Conservation (phyloP, 768 basidiomycete genomes). For the Phylloporus arenicola region DNA sequence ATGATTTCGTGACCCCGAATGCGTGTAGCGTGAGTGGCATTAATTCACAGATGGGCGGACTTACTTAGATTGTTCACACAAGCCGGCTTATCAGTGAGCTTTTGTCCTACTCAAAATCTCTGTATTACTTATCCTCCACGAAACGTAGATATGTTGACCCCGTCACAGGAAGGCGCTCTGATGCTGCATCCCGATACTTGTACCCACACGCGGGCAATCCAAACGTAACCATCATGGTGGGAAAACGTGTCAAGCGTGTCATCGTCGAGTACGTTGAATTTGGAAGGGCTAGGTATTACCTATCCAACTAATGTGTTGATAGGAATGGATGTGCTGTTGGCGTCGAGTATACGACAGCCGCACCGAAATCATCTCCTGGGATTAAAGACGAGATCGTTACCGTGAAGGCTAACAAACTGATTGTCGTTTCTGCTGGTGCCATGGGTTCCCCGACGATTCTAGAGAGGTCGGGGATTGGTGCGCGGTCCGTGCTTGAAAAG, state of each 20-base stretch:
- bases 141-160: conserved; percentile 51
- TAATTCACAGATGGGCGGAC: background rate
- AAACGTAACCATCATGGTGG: conserved; percentile 31
- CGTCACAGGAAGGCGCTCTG: conserved; percentile 31
- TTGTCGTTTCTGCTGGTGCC: conserved; percentile 37
- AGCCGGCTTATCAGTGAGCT: conserved; percentile 17
- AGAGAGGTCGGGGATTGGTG: conserved; percentile 47
- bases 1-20: conserved; percentile 34
- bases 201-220: conserved; percentile 29
- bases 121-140: background rate
- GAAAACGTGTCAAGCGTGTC: conserved; percentile 32
- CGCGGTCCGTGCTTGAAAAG: conserved; percentile 23
- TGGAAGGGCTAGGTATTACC: background rate
- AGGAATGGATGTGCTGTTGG: conserved; percentile 35
- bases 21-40: conserved; percentile 19
- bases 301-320: background rate
- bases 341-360: conserved; percentile 31
- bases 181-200: conserved; percentile 33
- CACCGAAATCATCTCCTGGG: conserved; percentile 16
- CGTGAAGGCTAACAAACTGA: conserved; percentile 30
- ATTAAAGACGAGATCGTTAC: conserved; percentile 1
- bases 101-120: background rate
- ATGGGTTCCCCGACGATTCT: conserved; percentile 47
- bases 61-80: background rate
- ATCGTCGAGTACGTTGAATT: conserved; percentile 30